Conservation (phyloP, 1,284 basidiomycete species). For the Microbotryomycetes sp. region DNA sequence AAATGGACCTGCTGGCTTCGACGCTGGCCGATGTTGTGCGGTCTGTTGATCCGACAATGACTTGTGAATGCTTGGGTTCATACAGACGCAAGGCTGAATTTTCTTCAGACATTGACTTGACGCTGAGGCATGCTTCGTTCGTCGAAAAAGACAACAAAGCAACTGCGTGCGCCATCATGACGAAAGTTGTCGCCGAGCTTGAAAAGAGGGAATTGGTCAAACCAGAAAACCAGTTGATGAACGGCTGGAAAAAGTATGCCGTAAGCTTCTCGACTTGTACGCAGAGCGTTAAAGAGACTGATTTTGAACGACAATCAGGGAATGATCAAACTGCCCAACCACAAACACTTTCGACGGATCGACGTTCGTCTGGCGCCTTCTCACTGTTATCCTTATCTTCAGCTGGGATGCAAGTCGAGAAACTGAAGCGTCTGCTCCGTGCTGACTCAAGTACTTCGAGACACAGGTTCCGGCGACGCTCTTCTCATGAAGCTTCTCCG, state of each 20-base stretch:
- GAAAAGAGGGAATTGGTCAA: slow-evolving; percentile 9
- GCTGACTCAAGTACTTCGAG: slow-evolving; percentile 3
- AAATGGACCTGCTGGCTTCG: slow-evolving; percentile 23
- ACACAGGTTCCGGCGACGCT: slow-evolving; percentile 19
- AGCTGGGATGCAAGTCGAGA: background rate
- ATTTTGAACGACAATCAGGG: slow-evolving; percentile 5
- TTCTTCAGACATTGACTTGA: slow-evolving; percentile 15
- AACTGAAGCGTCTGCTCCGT: slow-evolving; percentile 2
- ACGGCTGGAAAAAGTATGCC: slow-evolving; percentile 22
- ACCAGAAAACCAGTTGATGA: slow-evolving; percentile 17
- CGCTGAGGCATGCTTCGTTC: slow-evolving; percentile 13
- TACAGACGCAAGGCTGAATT: slow-evolving; percentile 27
- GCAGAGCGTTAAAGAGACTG: background rate
- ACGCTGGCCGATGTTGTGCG: slow-evolving; percentile 11
- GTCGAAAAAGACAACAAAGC: slow-evolving; percentile 19
- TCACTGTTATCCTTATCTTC: slow-evolving; percentile 19
- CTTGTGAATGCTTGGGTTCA: slow-evolving; percentile 30
- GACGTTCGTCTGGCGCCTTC: slow-evolving; percentile 23
- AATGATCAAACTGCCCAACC: slow-evolving; percentile 17
- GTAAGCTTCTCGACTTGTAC: background rate
- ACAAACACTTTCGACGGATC: slow-evolving; percentile 23
- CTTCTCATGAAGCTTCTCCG: slow-evolving; percentile 25
- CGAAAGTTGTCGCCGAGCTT: slow-evolving; percentile 11
- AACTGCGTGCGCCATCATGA: slow-evolving; percentile 14
- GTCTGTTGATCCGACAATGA: slow-evolving; percentile 13